Conservation (phyloP, 306 rosid genomes). For the Begonia fuchsioides region DNA sequence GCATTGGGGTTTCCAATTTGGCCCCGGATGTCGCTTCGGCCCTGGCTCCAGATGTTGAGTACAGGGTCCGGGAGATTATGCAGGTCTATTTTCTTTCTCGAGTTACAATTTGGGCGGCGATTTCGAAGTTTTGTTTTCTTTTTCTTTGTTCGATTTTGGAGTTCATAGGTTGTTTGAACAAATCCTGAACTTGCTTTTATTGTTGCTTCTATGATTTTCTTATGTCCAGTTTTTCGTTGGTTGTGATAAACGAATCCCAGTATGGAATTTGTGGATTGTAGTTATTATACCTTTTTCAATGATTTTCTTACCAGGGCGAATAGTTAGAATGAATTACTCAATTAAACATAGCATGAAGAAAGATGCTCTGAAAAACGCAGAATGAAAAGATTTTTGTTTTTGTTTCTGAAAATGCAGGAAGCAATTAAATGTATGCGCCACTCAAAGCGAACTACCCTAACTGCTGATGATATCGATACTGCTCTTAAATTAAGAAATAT, state of each 20-base stretch:
- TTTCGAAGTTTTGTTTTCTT: too few species aligned
- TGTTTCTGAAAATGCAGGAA: slow-evolving; percentile 38
- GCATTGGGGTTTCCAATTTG: slow-evolving; percentile 68
- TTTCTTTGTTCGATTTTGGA: too few species aligned
- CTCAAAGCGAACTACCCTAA: slow-evolving; percentile 51
- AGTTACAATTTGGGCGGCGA: too few species aligned
- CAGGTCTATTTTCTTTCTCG: slow-evolving; percentile 32
- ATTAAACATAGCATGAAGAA: neutral
- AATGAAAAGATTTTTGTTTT: slow-evolving; percentile 5
- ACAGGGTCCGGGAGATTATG: slow-evolving; percentile 87
- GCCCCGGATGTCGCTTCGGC: slow-evolving; percentile 62
- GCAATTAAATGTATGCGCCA: slow-evolving; percentile 95
- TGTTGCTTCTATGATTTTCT: too few species aligned
- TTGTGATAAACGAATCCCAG: too few species aligned
- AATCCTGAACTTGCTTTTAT: too few species aligned
- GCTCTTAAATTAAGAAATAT: slow-evolving; percentile 79
- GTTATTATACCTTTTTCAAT: too few species aligned
- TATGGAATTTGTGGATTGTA: too few species aligned
- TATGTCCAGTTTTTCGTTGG: too few species aligned
- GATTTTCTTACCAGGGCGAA: too few species aligned
- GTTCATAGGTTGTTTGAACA: too few species aligned
- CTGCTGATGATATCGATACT: slow-evolving; percentile 62
- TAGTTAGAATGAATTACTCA: too few species aligned
- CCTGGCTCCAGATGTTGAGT: slow-evolving; percentile 83
- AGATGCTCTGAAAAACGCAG: slow-evolving; percentile 1